Base-by-base conservation (phyloP, 2,329 filamentous ascomycete genomes). In the Aspergillus neoniger region DNA sequence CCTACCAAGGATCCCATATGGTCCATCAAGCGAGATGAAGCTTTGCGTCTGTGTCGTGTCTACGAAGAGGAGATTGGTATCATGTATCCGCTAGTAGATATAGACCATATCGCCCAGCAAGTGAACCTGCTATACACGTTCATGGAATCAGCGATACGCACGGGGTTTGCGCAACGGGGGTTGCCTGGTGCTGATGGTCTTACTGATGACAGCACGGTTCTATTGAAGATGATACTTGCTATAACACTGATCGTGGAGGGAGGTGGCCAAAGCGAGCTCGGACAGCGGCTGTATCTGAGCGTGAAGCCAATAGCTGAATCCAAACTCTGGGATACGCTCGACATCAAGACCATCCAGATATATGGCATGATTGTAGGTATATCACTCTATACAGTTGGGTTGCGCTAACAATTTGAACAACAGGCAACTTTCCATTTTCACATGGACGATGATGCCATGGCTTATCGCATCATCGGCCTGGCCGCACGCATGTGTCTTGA, bases 1-100 rank as follows among this genome's bases (percentile, higher is more conserved):
- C 77, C 72, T 2, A 78, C 79, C 63, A 82, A 88, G 69, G 94
- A 97, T 71, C 92, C 92, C 0, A 84, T 98, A 28, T 93, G 92
- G 86, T 83, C 87, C 7, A 85, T 96, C 52, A 85, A 85, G 57
- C 88, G 89, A 69, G 87, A 92, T 38, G 92, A 97, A 71, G 91
- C 95, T 69, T 75, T 94, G 19, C 86, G 91, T 1, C 78, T 97
- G 14, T 91, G 91, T 65, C 83, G 86, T 14, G 81, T 96, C 0
- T 94, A 95, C 71, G 91, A 96, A 66, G 92, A 97, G 69, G 93
- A 97, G 73, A 88, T 96, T 69, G 91, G 91, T 47, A 85, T 94
- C 69, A 96, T 96, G 91, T 96, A 96, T 73, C 94, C 94, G 0
- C 85, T 96, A 4, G 76, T 96, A 50, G 85, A 91, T 66, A 89